Percentiles rank a stretch among this genome's conserved stretches.
These are phyloP conservation scores for Erythrobasidium yunnanense DNA, from an alignment of 768 basidiomycete species.

Conservation along the genomic window DNA sequence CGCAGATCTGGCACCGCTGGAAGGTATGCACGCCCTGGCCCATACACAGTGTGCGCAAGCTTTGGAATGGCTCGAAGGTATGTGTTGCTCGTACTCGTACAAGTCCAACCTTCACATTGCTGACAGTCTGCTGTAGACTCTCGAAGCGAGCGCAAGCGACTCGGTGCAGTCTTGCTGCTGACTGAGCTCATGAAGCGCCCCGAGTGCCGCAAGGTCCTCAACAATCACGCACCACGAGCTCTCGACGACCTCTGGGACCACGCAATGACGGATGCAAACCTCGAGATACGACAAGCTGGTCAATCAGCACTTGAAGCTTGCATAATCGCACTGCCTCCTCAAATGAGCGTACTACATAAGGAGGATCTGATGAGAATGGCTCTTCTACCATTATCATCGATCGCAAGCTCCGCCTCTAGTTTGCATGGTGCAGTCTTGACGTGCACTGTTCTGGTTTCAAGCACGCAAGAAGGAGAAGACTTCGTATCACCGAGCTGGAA, in stretches of 20 bases:
- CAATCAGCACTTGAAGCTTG: conserved; percentile 1
- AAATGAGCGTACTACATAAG: not conserved
- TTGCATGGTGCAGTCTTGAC: conserved; percentile 3
- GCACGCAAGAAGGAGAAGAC: not conserved
- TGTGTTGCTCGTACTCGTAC: not conserved
- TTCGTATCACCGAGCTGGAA: not conserved
- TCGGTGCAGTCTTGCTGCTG: conserved; percentile 1
- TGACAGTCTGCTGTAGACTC: not conserved
- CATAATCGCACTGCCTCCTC: not conserved
- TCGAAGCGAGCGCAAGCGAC: conserved; percentile 8
- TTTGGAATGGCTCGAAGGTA: conserved; percentile 19
- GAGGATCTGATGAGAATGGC: not conserved
- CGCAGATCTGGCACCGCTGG: not conserved
- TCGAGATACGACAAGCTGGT: conserved; percentile 3
- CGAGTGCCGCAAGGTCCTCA: not conserved
- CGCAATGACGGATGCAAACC: not conserved
- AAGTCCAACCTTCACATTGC: not conserved
- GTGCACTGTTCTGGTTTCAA: not conserved
- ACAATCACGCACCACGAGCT: not conserved
- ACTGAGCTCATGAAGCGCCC: not conserved
- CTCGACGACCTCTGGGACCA: conserved; percentile 10
- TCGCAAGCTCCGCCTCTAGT: not conserved
- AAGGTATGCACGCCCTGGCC: not conserved
- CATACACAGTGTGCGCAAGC: not conserved
- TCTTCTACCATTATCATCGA: not conserved